A percentile compares a stretch with the other conserved stretches of the same genome.
Evolutionary conservation across 345 rosid species (phyloP).

Genomic region (Crucihimalaya himalaica): DNA sequence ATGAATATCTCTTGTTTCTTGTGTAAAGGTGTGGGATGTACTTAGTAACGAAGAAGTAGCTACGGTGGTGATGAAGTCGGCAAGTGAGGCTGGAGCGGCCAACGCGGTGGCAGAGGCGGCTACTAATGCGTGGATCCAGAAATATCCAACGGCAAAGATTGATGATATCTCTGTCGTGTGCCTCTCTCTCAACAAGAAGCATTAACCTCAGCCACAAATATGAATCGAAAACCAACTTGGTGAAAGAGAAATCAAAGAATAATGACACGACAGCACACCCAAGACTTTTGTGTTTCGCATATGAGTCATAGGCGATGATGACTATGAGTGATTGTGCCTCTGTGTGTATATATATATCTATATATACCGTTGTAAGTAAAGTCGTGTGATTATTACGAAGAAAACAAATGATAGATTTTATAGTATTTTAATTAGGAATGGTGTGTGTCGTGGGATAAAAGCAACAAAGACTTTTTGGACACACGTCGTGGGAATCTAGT

Average conservation of each 20-base stretch:
- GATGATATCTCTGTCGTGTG: constrained; percentile 75
- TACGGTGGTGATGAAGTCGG: constrained; percentile 50
- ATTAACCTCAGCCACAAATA: constrained; percentile 1
- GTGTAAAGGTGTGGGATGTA: constrained; percentile 74
- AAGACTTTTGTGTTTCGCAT: background rate
- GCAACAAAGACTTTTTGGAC: constrained; percentile 33
- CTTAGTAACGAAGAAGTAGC: constrained; percentile 67
- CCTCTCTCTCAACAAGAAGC: constrained; percentile 49
- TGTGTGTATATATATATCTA: background rate
- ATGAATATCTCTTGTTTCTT: background rate
- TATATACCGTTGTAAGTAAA: constrained; percentile 2
- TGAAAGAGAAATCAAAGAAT: background rate
- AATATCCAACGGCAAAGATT: constrained; percentile 57
- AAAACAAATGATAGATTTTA: background rate
- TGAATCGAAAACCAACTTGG: constrained; percentile 15
- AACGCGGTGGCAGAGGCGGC: constrained; percentile 72
- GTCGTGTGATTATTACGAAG: background rate
- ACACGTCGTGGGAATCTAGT: constrained; percentile 17
- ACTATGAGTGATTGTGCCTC: constrained; percentile 14
- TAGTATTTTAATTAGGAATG: constrained; percentile 13
- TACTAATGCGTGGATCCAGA: constrained; percentile 56
- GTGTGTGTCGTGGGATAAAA: constrained; percentile 30
- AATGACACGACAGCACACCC: constrained; percentile 20
- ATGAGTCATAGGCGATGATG: too few relatives aligned
- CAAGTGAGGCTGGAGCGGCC: constrained; percentile 49